Base-by-base conservation (phyloP, 208 protist species). In the Vickermania spadyakhi region DNA sequence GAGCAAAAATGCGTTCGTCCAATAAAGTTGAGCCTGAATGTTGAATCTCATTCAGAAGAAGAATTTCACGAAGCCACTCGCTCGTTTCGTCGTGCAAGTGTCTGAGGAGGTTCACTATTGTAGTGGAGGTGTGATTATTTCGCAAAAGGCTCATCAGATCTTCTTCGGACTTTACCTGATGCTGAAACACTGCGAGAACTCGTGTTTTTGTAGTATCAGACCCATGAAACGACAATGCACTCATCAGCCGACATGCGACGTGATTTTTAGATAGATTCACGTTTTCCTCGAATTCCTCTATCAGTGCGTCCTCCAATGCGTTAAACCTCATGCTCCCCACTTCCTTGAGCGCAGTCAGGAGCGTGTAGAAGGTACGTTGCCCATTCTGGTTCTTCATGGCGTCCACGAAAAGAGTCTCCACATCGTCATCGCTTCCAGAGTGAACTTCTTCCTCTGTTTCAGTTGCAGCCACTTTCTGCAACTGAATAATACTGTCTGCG, bases 231-330 rank as follows among this genome's bases (percentile, higher is more conserved):
- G 79, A 78, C 23, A 94, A 71, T 11, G 79, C 81, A 42, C 84
- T 91, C 75, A 94, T 74, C 27, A 91, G 74, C 18, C 84, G 81
- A 58, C 87, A 94, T 14, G 87, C 87, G 13, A 91, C 71, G 72
- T 84, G 81, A 66, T 94, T 83, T 64, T 82, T 60, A 36, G 79
- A 65, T 13, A 94, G 79, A 30, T 77, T 66, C 58, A 86, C 80
- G 49, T 86, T 85, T 55, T 91, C 84, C 59, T 94, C 84, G 59
- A 88, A 94, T 49, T 83, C 64, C 60, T 78, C 80, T 27, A 86
- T 70, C 45, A 91, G 67, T 25, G 66, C 73, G 28, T 77, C 72
- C 13, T 79, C 68, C n/a, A 90, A 77, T 26, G 31, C 50, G 13
- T 53, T 69, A 3, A 54, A 64, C 54, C 72, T 76, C 57, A 73